Conservation (phyloP, 2,329 filamentous ascomycete genomes). For the Pseudogymnoascus sp. region DNA sequence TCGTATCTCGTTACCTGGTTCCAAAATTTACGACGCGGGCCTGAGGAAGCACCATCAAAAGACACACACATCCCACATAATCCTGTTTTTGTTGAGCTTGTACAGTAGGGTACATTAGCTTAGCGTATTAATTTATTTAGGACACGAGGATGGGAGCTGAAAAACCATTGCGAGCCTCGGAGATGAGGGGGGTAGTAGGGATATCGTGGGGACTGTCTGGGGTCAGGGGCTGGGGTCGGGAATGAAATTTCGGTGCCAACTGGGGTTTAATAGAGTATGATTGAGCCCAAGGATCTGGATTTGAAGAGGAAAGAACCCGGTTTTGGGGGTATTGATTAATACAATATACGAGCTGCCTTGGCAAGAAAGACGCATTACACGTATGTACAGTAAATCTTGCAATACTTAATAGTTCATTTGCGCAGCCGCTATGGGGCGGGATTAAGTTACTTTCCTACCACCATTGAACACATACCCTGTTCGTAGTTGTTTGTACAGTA, state of each 20-base stretch:
- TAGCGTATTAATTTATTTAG: background rate
- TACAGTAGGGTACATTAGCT: background rate
- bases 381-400: background rate
- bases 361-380: background rate
- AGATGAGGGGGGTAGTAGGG: slow-evolving; percentile 2
- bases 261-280: background rate
- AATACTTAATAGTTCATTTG: background rate
- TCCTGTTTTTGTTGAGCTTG: background rate
- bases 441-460: background rate
- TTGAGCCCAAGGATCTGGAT: background rate
- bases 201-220: background rate
- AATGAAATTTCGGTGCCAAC: background rate
- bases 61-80: background rate
- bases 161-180: background rate
- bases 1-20: background rate
- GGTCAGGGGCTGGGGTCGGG: background rate
- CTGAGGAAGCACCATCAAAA: background rate
- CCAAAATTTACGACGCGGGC: background rate
- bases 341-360: background rate
- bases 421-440: background rate
- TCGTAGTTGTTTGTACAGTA: background rate
- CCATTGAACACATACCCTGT: background rate
- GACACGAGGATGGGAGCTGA: background rate
- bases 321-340: background rate
- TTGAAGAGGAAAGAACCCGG: background rate